Conservation (phyloP, 1,284 basidiomycete genomes). For the Ustilago xerochloae region DNA sequence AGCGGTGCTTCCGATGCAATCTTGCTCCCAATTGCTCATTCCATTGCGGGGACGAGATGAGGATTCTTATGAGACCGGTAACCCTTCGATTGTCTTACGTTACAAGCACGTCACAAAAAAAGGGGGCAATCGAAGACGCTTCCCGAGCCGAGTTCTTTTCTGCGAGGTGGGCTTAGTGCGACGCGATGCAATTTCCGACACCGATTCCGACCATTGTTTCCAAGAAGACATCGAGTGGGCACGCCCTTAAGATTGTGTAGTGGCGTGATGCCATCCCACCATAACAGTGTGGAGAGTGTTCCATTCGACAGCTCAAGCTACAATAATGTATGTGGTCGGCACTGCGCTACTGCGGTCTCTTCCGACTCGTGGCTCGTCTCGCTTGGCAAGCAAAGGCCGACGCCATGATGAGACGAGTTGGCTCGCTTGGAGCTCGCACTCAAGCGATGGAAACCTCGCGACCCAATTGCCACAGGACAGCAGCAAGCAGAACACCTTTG, state of each 20-base stretch:
- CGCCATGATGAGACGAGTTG: background rate
- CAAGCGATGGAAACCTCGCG: constrained; percentile 17
- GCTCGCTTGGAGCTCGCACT: background rate
- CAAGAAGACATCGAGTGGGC: background rate
- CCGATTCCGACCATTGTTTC: background rate
- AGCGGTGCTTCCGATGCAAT: too few species aligned
- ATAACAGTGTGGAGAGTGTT: background rate
- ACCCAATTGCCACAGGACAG: background rate
- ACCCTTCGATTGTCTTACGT: too few species aligned
- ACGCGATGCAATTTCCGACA: background rate
- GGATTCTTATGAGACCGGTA: too few species aligned
- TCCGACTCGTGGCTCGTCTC: constrained; percentile 6
- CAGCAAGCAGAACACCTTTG: too few species aligned
- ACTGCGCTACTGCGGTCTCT: background rate
- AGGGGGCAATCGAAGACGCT: background rate
- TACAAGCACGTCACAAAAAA: background rate
- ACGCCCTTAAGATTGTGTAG: too few species aligned
- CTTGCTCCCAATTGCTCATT: too few species aligned
- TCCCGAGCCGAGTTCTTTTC: background rate
- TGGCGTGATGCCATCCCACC: background rate
- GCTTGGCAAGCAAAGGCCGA: constrained; percentile 16
- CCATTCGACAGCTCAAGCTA: too few species aligned
- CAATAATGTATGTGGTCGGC: too few species aligned
- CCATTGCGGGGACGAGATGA: too few species aligned
- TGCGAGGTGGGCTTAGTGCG: background rate